phyloP scores from a whole-genome alignment of 164 flowering plant genomes.

The Hamamelis virginiana region DNA sequence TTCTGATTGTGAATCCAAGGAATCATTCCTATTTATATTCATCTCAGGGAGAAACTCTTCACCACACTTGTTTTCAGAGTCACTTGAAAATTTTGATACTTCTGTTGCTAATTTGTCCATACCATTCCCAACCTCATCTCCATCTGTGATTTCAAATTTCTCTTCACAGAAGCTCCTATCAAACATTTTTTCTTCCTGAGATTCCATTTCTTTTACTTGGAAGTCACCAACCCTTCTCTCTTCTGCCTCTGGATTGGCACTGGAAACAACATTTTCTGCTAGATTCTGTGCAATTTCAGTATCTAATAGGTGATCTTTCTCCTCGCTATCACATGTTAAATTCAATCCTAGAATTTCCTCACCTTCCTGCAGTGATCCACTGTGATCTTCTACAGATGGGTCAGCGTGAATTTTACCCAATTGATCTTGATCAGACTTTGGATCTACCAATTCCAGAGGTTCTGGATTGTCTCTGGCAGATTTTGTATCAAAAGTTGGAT shows the following conservation, averaged over 20 bases:
- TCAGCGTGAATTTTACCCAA: slow-evolving; percentile 2
- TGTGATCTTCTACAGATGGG: slow-evolving; percentile 4
- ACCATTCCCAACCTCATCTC: neutral
- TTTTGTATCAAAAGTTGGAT: slow-evolving; percentile 12
- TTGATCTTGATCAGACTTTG: slow-evolving; percentile 19
- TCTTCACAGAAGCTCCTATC: neutral
- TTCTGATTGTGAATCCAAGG: slow-evolving; percentile 16
- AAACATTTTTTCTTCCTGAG: slow-evolving; percentile 7
- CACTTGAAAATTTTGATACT: neutral
- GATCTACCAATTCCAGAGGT: slow-evolving; percentile 4
- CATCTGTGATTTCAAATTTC: slow-evolving; percentile 1
- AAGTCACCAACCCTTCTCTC: neutral
- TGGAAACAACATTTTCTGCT: slow-evolving; percentile 5
- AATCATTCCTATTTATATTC: slow-evolving; percentile 6
- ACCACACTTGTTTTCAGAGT: neutral
- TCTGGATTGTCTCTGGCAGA: slow-evolving; percentile 10
- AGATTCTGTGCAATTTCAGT: neutral
- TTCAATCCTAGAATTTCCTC: slow-evolving; percentile 2
- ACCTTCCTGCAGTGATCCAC: neutral
- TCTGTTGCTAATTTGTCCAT: neutral
- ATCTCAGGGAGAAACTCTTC: slow-evolving; percentile 3
- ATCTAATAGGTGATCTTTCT: slow-evolving; percentile 8
- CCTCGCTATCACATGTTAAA: neutral
- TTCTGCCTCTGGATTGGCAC: neutral
- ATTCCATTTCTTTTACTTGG: neutral